phyloP scores from a whole-genome alignment of 345 rosid species.

The Sonneratia caseolaris region DNA sequence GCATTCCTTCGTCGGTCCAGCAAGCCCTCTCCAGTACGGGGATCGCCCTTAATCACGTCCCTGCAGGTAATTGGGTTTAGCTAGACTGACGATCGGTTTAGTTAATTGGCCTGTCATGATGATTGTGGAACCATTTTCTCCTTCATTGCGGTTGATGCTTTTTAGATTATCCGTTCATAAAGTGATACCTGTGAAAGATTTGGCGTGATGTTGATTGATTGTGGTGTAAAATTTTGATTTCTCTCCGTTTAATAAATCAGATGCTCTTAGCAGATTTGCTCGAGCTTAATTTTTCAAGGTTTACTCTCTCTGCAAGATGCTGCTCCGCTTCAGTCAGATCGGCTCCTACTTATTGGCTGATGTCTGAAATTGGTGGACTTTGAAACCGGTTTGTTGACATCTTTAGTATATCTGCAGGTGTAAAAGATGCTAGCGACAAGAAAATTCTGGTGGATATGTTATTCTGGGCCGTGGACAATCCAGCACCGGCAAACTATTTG shows the following conservation, averaged over 20 bases:
- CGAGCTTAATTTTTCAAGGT: background rate
- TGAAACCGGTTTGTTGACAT: background rate
- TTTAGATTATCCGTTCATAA: background rate
- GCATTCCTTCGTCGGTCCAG: conserved; percentile 26
- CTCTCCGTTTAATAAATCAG: background rate
- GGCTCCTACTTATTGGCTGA: background rate
- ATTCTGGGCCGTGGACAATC: conserved; percentile 47
- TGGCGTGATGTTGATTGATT: background rate
- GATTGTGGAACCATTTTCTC: background rate
- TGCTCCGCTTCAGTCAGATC: background rate
- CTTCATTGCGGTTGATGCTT: background rate
- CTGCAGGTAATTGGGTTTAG: conserved; percentile 18
- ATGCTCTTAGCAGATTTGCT: background rate
- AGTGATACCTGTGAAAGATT: background rate
- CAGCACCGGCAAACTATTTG: conserved; percentile 41
- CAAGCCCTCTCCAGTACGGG: conserved; percentile 37
- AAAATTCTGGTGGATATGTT: conserved; percentile 43
- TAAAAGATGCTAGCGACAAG: conserved; percentile 44
- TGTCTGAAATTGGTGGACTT: background rate
- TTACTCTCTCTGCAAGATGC: background rate
- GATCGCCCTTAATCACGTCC: conserved; percentile 35
- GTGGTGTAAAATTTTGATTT: background rate
- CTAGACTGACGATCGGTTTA: background rate
- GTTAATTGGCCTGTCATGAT: background rate
- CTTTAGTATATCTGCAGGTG: conserved; percentile 19